These are phyloP conservation scores for Termitomyces sp. DNA, from an alignment of 768 basidiomycete genomes.

Conservation along the genomic window DNA sequence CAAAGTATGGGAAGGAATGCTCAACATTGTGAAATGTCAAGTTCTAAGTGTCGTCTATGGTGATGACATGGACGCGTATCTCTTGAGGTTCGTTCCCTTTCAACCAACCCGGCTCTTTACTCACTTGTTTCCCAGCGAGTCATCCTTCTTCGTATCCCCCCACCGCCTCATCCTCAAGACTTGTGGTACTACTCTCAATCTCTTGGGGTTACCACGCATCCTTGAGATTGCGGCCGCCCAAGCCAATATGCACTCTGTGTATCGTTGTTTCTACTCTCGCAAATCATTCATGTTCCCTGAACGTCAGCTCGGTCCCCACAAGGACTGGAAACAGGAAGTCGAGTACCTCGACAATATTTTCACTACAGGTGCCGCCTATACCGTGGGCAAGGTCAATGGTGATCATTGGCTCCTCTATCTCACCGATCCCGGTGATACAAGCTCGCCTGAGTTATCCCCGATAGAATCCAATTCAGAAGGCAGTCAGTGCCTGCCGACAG, in stretches of 20 bases:
- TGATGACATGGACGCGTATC: slow-evolving; percentile 89
- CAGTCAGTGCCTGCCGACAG: slow-evolving; percentile 34
- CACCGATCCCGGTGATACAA: slow-evolving; percentile 47
- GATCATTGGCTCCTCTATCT: slow-evolving; percentile 99
- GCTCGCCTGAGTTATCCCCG: slow-evolving; percentile 1
- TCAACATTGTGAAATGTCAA: slow-evolving; percentile 94
- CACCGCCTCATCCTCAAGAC: slow-evolving; percentile 98
- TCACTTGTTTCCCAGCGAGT: slow-evolving; percentile 64
- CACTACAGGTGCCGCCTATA: slow-evolving; percentile 86
- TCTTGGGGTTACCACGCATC: slow-evolving; percentile 90
- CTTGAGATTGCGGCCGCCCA: slow-evolving; percentile 82
- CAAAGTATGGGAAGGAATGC: slow-evolving; percentile 92
- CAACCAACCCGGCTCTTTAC: background rate
- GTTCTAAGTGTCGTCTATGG: slow-evolving; percentile 89
- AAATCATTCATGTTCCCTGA: slow-evolving; percentile 99
- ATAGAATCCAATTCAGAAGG: slow-evolving; percentile 5
- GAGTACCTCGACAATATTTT: slow-evolving; percentile 89
- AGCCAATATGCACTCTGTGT: slow-evolving; percentile 62
- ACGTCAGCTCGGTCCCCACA: slow-evolving; percentile 86
- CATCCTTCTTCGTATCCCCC: slow-evolving; percentile 90
- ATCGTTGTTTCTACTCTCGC: slow-evolving; percentile 95
- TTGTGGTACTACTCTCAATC: slow-evolving; percentile 97
- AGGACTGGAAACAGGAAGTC: slow-evolving; percentile 92
- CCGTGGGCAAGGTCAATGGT: slow-evolving; percentile 95
- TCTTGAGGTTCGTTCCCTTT: slow-evolving; percentile 68